A percentile compares a stretch with the other conserved stretches of the same genome.
These are phyloP conservation scores for Wickerhamiella kazuoi DNA, from an alignment of 805 yeast species.

Conservation along the genomic window DNA sequence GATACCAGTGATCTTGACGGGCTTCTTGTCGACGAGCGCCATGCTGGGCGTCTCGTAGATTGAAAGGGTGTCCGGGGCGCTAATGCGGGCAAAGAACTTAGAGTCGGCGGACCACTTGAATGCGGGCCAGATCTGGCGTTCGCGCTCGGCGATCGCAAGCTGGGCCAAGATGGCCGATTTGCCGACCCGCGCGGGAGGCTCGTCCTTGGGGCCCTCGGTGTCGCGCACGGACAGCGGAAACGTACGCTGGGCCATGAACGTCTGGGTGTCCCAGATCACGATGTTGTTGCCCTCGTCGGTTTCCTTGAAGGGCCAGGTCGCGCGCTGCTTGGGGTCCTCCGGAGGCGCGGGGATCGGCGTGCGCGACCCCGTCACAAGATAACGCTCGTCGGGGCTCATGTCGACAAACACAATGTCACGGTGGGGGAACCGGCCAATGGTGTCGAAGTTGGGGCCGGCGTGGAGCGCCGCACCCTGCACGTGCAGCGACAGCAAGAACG, in stretches of 20 bases:
- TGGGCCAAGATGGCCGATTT: slow-evolving; percentile 1
- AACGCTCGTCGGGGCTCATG: slow-evolving; percentile 84
- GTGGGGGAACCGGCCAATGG: slow-evolving; percentile 65
- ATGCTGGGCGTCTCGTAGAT: slow-evolving; percentile 69
- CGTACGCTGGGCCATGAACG: slow-evolving; percentile 72
- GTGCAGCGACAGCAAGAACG: slow-evolving; percentile 70
- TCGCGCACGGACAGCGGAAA: slow-evolving; percentile 62
- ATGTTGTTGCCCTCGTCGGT: slow-evolving; percentile 85
- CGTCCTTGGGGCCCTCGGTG: slow-evolving; percentile 15
- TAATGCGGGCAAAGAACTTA: slow-evolving; percentile 84
- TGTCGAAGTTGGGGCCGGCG: slow-evolving; percentile 74
- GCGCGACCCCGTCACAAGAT: slow-evolving; percentile 75
- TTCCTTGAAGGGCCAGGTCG: slow-evolving; percentile 63
- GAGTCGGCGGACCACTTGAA: slow-evolving; percentile 92
- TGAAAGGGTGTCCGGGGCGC: slow-evolving; percentile 73
- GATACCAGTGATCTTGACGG: slow-evolving; percentile 66
- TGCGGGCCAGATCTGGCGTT: slow-evolving; percentile 80
- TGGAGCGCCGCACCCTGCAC: slow-evolving; percentile 90
- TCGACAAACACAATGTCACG: slow-evolving; percentile 79
- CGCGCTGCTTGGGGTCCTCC: slow-evolving; percentile 39
- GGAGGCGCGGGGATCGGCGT: slow-evolving; percentile 62
- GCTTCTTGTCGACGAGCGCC: slow-evolving; percentile 70
- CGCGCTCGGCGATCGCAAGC: slow-evolving; percentile 25
- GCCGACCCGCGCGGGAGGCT: slow-evolving; percentile 6
- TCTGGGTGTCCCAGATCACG: slow-evolving; percentile 77